Conservation (phyloP, 345 rosid genomes). For the Rhodomyrtus tomentosa region DNA sequence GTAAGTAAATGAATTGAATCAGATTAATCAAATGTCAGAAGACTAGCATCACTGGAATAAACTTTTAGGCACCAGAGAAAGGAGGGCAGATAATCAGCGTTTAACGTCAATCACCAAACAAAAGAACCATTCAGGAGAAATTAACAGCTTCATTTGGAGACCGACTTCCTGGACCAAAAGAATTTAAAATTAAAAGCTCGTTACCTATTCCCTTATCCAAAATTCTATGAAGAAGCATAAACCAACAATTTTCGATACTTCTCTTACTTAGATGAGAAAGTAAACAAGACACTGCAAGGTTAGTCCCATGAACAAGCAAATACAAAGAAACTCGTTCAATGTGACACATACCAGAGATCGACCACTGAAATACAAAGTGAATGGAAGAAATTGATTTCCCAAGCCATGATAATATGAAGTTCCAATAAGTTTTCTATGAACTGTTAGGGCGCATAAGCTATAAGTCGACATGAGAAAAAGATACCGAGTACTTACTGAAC, state of each 20-base stretch:
- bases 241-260: neutral
- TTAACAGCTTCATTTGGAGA: neutral
- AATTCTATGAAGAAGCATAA: neutral
- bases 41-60: neutral
- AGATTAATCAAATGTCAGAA: neutral
- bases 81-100: neutral
- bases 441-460: neutral
- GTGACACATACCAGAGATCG: neutral
- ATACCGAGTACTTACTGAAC: slow-evolving; percentile 58
- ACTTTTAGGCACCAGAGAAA: neutral
- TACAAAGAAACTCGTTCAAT: neutral
- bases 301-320: neutral
- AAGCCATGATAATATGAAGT: neutral
- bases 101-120: neutral
- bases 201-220: neutral
- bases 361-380: neutral
- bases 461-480: neutral
- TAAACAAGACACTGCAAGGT: neutral
- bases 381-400: neutral
- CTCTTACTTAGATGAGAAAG: neutral
- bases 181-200: neutral
- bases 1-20: neutral
- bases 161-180: neutral
- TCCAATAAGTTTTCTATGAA: neutral
- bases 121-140: neutral